Evolutionary conservation across 78 protist species (phyloP).

Genomic region (Planoprotostelium fungivorum): DNA sequence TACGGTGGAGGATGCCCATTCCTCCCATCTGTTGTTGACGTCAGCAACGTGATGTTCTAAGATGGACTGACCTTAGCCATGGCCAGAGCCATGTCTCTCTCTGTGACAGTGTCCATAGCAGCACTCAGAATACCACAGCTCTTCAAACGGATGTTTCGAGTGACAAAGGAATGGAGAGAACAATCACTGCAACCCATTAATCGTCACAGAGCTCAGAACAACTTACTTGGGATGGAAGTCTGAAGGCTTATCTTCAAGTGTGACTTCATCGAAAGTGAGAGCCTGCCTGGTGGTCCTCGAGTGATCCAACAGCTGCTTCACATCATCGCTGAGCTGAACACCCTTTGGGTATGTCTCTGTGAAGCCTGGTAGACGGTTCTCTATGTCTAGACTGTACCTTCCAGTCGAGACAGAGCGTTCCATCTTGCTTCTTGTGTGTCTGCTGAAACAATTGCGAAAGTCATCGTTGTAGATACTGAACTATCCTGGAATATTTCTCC

Average conservation of each 20-base stretch:
- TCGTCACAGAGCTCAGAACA: too few relatives aligned
- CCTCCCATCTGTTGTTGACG: constrained; percentile 70
- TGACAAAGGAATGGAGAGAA: not conserved
- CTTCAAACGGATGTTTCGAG: not conserved
- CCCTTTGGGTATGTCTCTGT: not conserved
- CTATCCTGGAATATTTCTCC: too few relatives aligned
- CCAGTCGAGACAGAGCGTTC: not conserved
- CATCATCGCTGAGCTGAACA: not conserved
- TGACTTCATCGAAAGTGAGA: not conserved
- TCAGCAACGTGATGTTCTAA: not conserved
- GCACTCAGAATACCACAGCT: not conserved
- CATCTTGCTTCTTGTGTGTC: not conserved
- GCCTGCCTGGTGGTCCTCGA: not conserved
- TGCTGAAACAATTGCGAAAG: not conserved
- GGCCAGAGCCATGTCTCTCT: constrained; percentile 83
- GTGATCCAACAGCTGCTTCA: not conserved
- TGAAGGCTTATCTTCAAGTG: not conserved
- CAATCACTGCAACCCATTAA: not conserved
- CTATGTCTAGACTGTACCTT: not conserved
- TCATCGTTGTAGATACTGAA: constrained; percentile 1
- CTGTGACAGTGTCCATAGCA: constrained; percentile 94
- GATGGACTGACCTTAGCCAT: constrained; percentile 73
- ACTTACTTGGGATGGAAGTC: not conserved
- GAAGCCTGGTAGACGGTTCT: not conserved
- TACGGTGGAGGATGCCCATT: constrained; percentile 91